Evolutionary conservation across 306 rosid species (phyloP).

Genomic region (Vicia villosa): DNA sequence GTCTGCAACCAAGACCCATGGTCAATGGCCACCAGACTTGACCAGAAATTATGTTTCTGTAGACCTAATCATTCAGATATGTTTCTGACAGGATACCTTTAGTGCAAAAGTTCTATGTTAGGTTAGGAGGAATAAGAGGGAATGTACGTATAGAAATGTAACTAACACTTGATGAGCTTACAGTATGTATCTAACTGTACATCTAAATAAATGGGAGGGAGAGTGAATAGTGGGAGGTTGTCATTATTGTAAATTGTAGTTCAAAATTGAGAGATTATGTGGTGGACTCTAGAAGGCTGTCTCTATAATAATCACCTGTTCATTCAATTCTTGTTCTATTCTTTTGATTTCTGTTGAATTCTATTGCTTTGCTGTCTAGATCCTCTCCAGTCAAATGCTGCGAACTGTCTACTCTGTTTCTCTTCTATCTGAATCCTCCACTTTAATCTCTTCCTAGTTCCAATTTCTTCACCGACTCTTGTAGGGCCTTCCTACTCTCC

Average conservation of each 20-base stretch:
- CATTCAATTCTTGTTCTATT: not conserved
- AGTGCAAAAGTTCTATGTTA: not conserved
- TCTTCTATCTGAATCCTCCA: slow-evolving; percentile 8
- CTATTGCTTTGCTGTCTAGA: not conserved
- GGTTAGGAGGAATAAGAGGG: not conserved
- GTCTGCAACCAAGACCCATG: not conserved
- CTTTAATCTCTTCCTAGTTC: slow-evolving; percentile 6
- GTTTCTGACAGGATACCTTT: not conserved
- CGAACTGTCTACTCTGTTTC: not conserved
- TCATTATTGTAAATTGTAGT: not conserved
- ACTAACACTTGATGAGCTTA: not conserved
- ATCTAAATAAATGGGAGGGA: not conserved
- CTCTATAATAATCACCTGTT: not conserved
- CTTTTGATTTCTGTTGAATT: not conserved
- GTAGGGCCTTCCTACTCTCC: not conserved
- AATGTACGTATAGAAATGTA: not conserved
- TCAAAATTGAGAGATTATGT: not conserved
- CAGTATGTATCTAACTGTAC: not conserved
- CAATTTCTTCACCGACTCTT: not conserved
- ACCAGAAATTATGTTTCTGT: not conserved
- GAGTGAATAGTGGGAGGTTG: not conserved
- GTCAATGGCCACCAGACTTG: not conserved
- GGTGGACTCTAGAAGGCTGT: not conserved
- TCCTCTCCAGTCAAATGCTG: not conserved
- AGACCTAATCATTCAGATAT: not conserved